Percentiles rank a stretch among this genome's conserved stretches.
Conservation (phyloP, 2,329 filamentous ascomycete species). For the Penicillium paneum region DNA sequence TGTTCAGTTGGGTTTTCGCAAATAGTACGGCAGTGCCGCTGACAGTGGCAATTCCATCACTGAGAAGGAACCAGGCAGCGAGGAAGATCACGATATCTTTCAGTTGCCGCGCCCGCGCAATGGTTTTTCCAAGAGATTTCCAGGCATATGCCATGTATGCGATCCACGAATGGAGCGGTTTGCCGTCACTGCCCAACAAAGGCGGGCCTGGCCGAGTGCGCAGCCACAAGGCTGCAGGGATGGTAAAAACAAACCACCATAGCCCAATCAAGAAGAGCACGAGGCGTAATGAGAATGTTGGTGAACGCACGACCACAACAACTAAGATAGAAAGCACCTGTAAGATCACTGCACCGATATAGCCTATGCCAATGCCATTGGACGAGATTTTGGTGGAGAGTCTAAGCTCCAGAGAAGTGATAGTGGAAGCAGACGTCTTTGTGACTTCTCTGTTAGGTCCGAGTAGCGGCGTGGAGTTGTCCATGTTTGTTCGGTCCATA, state of each 20-base stretch:
- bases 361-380: slow-evolving; percentile 89
- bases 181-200: slow-evolving; percentile 44
- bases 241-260: slow-evolving; percentile 92
- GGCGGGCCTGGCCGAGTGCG: slow-evolving; percentile 86
- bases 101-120: slow-evolving; percentile 68
- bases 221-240: slow-evolving; percentile 84
- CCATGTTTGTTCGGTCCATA: neutral
- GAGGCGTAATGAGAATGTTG: slow-evolving; percentile 79
- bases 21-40: slow-evolving; percentile 93
- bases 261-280: slow-evolving; percentile 81
- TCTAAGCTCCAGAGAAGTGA: slow-evolving; percentile 63
- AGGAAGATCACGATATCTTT: slow-evolving; percentile 83
- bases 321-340: slow-evolving; percentile 79
- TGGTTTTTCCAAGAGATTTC: slow-evolving; percentile 77
- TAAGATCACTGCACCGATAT: slow-evolving; percentile 78
- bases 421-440: slow-evolving; percentile 2
- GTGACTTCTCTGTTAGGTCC: slow-evolving; percentile 11
- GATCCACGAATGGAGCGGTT: slow-evolving; percentile 54
- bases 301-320: slow-evolving; percentile 68
- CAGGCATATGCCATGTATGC: slow-evolving; percentile 80
- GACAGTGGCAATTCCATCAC: slow-evolving; percentile 90
- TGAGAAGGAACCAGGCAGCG: slow-evolving; percentile 88
- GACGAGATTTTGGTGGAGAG: slow-evolving; percentile 89
- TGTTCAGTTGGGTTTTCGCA: slow-evolving; percentile 86
- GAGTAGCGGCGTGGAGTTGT: slow-evolving; percentile 30